Evolutionary conservation across 352 stramenopile species (phyloP), one percentile per base, ranked within the genome.

Genomic region (Globisporangium middletonii): DNA sequence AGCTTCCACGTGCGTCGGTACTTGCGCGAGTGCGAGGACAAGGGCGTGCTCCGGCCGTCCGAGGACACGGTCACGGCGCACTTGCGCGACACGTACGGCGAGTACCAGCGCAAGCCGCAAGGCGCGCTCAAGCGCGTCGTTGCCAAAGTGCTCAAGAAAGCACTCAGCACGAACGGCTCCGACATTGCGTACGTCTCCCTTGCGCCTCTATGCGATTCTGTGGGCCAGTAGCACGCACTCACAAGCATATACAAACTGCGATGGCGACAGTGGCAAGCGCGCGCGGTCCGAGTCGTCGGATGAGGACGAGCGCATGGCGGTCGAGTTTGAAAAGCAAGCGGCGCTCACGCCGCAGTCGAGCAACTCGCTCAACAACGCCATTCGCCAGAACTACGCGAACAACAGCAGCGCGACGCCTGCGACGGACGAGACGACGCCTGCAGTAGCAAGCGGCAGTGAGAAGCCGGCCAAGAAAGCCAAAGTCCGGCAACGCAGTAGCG

Each of bases 1-100:
- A 86, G 72, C 53, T 95, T 95, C 74, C 83, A 93, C 60, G 83
- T 93, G 69, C 81, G 83, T 6, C 81, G 77, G 51, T 95, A 86
- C 62, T 66, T 95, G 61, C 78, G 77, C 65, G 83, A 93, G 58
- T 92, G 81, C 70, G 83, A 91, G 57, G 75, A 90, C 53, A 69
- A 71, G 12, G 77, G 78, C 45, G 63, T 72, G 26, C 33, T 38
- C 5, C 68, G 59, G 18, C 79, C 83, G 28, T 74, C 69, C 3
- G 83, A 95, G 47, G 67, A 82, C 16, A 87, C 77, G 0, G 70
- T 93, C 16, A 76, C 83, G 0, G 60, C 62, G 8, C 70, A 94
- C 28, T 64, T 96, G 48, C 66, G 73, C 19, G 76, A 89, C 6
- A 87, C 83, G 23, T 92, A 94, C 53, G 60, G 68, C n/a, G 86